Evolutionary conservation across 345 rosid species (phyloP), one percentile per base, ranked within the genome.

Genomic region (Citrus hindsii): DNA sequence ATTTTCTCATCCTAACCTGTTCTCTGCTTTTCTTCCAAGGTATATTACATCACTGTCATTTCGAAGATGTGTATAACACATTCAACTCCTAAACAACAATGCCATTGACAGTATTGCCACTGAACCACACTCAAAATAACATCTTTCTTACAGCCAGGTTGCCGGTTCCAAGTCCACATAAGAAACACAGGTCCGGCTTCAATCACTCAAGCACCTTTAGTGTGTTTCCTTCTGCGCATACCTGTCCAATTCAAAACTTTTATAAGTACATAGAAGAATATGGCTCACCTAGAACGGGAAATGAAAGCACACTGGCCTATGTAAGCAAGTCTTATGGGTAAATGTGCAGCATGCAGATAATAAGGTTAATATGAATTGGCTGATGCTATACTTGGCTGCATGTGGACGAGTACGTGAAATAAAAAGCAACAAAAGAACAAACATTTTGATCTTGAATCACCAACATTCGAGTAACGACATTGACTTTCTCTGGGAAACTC

Each of bases 201-300:
- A 42, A 30, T 37, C 64, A 53, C n/a, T 79, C 77, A 67, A 68
- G 21, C 19, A n/a, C 75, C 75, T 7, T 65, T 65, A 22, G 33
- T 75, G 6, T 16, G 60, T 72, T 85, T 81, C 84, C 73, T 85
- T 76, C 86, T 79, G 33, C 79, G 78, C 22, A 16, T 53, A 38
- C 78, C 87, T 85, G 86, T 67, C 25, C 60, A 67, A 76, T 33
- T 21, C 35, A 76, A 66, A 46, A 48, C 33, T 30, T 16, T 35
- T 37, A 30, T 22, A 48, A 37, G 72, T 33, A 67, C 25, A 76
- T 55, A 28, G 67, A 28, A 51, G 3, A 65, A 53, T 7, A 18
- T 0, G 35, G 65, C 55, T 66, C 48, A 19, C 46, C 24, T 48
- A 30, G 59, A 46, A 75, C 19, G 5, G 55, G 38, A 21, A 75